phyloP scores from a whole-genome alignment of 2,329 filamentous ascomycete genomes.

The Graphium sp. region DNA sequence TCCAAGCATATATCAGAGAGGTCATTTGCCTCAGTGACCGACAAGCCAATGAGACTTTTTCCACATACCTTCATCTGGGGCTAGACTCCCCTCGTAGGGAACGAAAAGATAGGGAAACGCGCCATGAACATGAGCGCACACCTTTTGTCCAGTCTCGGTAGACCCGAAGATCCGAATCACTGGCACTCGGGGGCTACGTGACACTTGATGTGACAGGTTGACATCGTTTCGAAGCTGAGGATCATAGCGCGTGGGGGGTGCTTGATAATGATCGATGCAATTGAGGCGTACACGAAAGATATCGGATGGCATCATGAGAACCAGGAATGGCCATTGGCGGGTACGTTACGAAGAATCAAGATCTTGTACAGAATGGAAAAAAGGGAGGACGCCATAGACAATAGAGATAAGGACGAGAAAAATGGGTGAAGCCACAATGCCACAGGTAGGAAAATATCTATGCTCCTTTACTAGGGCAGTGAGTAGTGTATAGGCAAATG shows the following conservation, averaged over 20 bases:
- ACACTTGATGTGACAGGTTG: conserved; percentile 36
- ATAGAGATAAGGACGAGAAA: no score
- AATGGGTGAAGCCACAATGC: no score
- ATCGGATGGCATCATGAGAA: no score
- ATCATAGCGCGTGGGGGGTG: conserved; percentile 62
- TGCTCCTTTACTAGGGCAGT: no score
- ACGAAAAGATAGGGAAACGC: conserved; percentile 93
- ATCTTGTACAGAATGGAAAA: no score
- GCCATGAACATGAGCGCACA: conserved; percentile 90
- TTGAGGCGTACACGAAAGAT: conserved; percentile 83
- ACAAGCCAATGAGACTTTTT: neutral
- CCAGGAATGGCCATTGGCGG: no score
- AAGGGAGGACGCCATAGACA: no score
- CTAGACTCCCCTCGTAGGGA: conserved; percentile 59
- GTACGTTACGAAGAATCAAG: no score
- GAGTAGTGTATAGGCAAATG: no score
- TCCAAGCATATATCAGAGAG: no score
- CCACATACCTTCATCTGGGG: conserved; percentile 46
- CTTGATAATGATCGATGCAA: conserved; percentile 90
- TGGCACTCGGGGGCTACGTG: conserved; percentile 58
- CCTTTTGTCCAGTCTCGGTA: conserved; percentile 87
- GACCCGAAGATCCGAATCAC: conserved; percentile 83
- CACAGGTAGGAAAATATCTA: no score
- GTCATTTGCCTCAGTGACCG: no score
- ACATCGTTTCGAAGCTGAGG: conserved; percentile 55